A percentile compares a stretch with the other conserved stretches of the same genome.
Conservation (phyloP, 1,284 basidiomycete species). For the Trichosporon coremiiforme region DNA sequence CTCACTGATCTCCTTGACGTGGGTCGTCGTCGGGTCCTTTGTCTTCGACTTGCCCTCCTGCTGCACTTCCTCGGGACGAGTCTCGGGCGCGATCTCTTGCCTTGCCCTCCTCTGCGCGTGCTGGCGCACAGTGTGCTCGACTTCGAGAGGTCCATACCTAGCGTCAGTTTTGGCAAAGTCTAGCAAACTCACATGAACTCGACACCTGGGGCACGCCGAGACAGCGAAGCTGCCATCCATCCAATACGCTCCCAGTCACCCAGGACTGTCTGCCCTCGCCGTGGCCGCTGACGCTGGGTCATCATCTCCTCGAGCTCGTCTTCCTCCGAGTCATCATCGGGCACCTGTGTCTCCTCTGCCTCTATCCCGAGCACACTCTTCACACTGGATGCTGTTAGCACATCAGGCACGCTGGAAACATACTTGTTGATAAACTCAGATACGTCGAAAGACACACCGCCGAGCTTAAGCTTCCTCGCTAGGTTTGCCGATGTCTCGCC, state of each 20-base stretch:
- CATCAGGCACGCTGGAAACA: constrained; percentile 1
- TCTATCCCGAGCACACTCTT: constrained; percentile 44
- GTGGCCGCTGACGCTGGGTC: neutral
- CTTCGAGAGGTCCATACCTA: constrained; percentile 48
- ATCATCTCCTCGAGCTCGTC: constrained; percentile 37
- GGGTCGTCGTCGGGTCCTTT: constrained; percentile 36
- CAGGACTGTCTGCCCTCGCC: constrained; percentile 27
- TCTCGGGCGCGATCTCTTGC: constrained; percentile 31
- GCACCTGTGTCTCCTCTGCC: constrained; percentile 32
- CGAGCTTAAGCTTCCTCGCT: constrained; percentile 53
- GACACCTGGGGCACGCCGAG: constrained; percentile 50
- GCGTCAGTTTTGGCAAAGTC: constrained; percentile 20
- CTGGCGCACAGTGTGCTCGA: constrained; percentile 28
- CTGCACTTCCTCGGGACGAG: constrained; percentile 39
- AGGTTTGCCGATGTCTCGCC: constrained; percentile 41
- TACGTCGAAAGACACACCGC: constrained; percentile 57
- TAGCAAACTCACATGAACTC: constrained; percentile 56
- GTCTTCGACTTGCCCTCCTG: constrained; percentile 28
- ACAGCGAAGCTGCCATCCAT: constrained; percentile 53
- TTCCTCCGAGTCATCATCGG: constrained; percentile 40
- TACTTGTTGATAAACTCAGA: constrained; percentile 57
- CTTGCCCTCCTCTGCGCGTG: constrained; percentile 13
- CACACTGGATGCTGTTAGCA: constrained; percentile 33
- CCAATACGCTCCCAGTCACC: constrained; percentile 56
- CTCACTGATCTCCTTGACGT: constrained; percentile 39